A percentile compares a stretch with the other conserved stretches of the same genome.
These are phyloP conservation scores for Penicillium expansum DNA, from an alignment of 2,329 filamentous ascomycete genomes.

Conservation along the genomic window DNA sequence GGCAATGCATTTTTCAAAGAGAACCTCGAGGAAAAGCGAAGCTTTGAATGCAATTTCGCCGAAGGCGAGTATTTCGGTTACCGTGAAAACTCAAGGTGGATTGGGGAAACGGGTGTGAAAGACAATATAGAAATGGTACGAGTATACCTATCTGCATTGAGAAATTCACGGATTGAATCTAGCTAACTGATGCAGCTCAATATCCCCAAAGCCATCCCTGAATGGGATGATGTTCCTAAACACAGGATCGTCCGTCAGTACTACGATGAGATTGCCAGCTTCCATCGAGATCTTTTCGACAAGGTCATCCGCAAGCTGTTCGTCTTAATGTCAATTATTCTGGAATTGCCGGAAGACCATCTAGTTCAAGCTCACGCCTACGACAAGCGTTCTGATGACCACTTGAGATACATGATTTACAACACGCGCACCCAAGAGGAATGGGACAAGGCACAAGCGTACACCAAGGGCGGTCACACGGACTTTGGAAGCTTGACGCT, in stretches of 20 bases:
- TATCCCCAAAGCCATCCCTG: constrained; percentile 31
- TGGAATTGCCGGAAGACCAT: constrained; percentile 59
- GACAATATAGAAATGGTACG: constrained; percentile 39
- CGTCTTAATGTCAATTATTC: constrained; percentile 57
- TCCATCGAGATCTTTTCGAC: constrained; percentile 52
- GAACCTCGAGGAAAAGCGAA: constrained; percentile 26
- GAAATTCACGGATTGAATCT: background rate
- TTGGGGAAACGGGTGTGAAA: constrained; percentile 38
- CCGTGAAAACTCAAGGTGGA: constrained; percentile 35
- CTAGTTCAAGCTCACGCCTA: constrained; percentile 57
- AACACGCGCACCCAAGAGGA: constrained; percentile 50
- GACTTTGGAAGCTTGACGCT: constrained; percentile 58
- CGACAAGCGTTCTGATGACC: constrained; percentile 56
- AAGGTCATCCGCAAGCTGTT: constrained; percentile 57
- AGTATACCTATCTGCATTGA: no score
- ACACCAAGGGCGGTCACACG: constrained; percentile 53
- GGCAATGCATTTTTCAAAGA: constrained; percentile 29
- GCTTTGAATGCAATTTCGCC: constrained; percentile 31
- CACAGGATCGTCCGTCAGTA: constrained; percentile 48
- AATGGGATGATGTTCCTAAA: constrained; percentile 27
- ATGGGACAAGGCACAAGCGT: constrained; percentile 43
- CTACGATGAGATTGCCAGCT: constrained; percentile 56
- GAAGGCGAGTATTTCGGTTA: constrained; percentile 35
- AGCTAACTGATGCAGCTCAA: constrained; percentile 24
- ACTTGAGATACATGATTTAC: constrained; percentile 62